Percentiles rank a stretch among this genome's conserved stretches.
phyloP scores from a whole-genome alignment of 2,329 filamentous ascomycete species.

The Cytospora schulzeri region DNA sequence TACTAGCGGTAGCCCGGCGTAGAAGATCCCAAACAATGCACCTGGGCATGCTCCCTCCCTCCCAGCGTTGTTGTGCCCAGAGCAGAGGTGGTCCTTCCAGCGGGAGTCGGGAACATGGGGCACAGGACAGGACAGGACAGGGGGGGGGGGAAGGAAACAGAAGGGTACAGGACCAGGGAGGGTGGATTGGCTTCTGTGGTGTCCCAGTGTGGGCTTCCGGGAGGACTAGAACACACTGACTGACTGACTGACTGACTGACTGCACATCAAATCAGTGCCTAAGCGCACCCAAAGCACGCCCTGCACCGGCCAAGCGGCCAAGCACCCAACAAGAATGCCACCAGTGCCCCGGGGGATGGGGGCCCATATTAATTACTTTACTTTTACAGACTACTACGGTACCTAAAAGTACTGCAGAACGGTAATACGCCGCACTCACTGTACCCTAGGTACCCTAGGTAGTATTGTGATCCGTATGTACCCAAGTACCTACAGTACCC shows the following conservation, averaged over 20 bases:
- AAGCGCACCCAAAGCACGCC: not conserved
- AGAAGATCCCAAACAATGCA: not conserved
- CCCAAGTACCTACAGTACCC: not conserved
- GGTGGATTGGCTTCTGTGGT: too few relatives aligned
- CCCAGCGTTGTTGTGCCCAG: too few relatives aligned
- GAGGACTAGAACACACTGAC: not conserved
- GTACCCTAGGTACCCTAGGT: too few relatives aligned
- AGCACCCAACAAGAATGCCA: not conserved
- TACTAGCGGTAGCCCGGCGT: not conserved
- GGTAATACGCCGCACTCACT: not conserved
- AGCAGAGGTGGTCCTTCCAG: not conserved
- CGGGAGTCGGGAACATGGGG: not conserved
- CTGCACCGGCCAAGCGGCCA: too few relatives aligned
- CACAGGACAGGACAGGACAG: too few relatives aligned
- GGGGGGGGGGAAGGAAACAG: not conserved
- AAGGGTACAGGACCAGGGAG: not conserved
- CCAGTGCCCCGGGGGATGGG: not conserved
- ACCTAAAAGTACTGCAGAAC: not conserved
- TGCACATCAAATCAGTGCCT: not conserved
- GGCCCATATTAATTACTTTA: not conserved
- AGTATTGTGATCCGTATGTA: not conserved
- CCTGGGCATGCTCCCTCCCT: too few relatives aligned
- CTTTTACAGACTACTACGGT: not conserved
- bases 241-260: too few relatives aligned
- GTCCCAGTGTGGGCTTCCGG: not conserved